Percentiles rank a stretch among this genome's conserved stretches.
Evolutionary conservation across 208 protist species (phyloP).

Genomic region (Wallacemonas sp.): DNA sequence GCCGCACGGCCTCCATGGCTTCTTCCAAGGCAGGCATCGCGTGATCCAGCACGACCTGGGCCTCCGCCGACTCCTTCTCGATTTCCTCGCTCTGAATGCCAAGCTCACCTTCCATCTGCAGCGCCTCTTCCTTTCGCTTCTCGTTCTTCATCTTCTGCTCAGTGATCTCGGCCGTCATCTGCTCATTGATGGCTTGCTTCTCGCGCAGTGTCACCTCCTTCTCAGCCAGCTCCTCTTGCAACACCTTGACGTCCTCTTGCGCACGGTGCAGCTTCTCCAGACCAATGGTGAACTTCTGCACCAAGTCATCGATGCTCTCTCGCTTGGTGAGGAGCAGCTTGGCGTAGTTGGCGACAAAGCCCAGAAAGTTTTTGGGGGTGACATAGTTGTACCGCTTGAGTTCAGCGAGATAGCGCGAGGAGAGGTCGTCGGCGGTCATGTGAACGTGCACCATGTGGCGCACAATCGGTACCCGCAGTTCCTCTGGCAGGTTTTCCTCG

Average conservation of each 20-base stretch:
- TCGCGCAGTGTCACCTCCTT: conserved; percentile 94
- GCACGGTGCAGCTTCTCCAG: conserved; percentile 96
- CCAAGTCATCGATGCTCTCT: conserved; percentile 93
- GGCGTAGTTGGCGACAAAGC: conserved; percentile 97
- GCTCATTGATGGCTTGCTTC: conserved; percentile 94
- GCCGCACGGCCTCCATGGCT: conserved; percentile 96
- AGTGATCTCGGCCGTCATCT: conserved; percentile 92
- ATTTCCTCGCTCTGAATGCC: conserved; percentile 91
- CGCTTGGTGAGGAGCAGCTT: conserved; percentile 93
- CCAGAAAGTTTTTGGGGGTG: conserved; percentile 99
- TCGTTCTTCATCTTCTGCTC: conserved; percentile 90
- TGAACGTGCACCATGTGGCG: conserved; percentile 97
- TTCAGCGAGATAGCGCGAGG: conserved; percentile 85
- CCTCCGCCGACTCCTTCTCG: conserved; percentile 91
- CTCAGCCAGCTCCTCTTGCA: conserved; percentile 94
- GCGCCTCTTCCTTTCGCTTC: conserved; percentile 85
- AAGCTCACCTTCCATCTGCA: conserved; percentile 92
- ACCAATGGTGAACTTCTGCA: conserved; percentile 95
- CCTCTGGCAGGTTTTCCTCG: conserved; percentile 90
- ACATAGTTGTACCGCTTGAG: conserved; percentile 97
- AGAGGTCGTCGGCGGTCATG: conserved; percentile 87
- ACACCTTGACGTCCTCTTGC: conserved; percentile 94
- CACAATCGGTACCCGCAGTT: conserved; percentile 84
- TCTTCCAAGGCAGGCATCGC: conserved; percentile 96
- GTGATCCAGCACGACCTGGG: conserved; percentile 93